A percentile compares a stretch with the other conserved stretches of the same genome.
These are phyloP conservation scores for Pseudophaeomoniella oleicola DNA, from an alignment of 2,329 filamentous ascomycete species.

Conservation along the genomic window DNA sequence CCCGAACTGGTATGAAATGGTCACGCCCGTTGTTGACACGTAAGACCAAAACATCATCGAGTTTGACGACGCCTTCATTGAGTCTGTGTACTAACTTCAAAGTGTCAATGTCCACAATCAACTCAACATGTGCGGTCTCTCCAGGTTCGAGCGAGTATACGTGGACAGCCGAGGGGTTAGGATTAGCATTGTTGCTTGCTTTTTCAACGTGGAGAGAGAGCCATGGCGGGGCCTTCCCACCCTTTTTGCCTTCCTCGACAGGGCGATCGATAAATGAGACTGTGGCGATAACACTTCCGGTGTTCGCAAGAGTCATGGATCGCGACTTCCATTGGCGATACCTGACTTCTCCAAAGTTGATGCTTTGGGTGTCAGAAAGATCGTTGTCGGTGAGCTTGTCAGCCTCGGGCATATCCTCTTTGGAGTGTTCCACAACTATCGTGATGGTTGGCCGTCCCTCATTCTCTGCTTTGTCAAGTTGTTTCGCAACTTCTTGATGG, in stretches of 20 bases:
- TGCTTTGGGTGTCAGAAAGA: slow-evolving; percentile 32
- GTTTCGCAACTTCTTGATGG: slow-evolving; percentile 72
- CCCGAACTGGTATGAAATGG: slow-evolving; percentile 75
- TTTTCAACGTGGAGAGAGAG: slow-evolving; percentile 50
- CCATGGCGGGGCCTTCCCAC: slow-evolving; percentile 45
- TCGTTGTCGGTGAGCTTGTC: slow-evolving; percentile 14
- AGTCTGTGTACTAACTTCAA: slow-evolving; percentile 51
- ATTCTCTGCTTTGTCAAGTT: slow-evolving; percentile 83
- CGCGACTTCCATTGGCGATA: slow-evolving; percentile 53
- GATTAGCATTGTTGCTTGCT: slow-evolving; percentile 13
- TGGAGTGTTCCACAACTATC: slow-evolving; percentile 56
- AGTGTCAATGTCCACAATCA: slow-evolving; percentile 54
- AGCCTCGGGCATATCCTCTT: slow-evolving; percentile 22
- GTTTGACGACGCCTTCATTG: slow-evolving; percentile 48
- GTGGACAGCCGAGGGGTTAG: slow-evolving; percentile 14
- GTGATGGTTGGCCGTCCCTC: slow-evolving; percentile 73
- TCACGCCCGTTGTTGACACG: slow-evolving; percentile 73
- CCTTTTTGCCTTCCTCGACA: slow-evolving; percentile 28
- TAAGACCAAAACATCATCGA: slow-evolving; percentile 82
- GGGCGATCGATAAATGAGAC: slow-evolving; percentile 69
- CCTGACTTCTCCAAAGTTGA: slow-evolving; percentile 65
- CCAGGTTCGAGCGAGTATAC: slow-evolving; percentile 66
- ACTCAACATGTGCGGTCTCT: slow-evolving; percentile 57
- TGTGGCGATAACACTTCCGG: slow-evolving; percentile 63
- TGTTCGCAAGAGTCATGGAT: slow-evolving; percentile 78